Conservation (phyloP, 179 eudicot species). For the Corrigiola litoralis region DNA sequence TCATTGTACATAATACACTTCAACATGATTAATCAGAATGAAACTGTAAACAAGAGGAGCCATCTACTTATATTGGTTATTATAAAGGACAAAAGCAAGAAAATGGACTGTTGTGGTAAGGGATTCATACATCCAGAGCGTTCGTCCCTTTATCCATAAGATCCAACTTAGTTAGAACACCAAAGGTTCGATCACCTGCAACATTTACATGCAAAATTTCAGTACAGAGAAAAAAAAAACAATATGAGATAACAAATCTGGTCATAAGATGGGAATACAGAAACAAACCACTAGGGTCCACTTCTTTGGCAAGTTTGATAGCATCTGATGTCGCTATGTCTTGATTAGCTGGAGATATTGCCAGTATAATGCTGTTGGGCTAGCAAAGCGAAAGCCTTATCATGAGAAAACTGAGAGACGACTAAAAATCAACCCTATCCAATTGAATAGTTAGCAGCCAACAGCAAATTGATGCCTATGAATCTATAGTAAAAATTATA, state of each 20-base stretch:
- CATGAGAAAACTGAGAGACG: slow-evolving; percentile 3
- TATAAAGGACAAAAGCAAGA: not conserved
- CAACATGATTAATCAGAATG: not conserved
- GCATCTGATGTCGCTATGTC: slow-evolving; percentile 99
- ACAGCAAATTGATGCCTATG: not conserved
- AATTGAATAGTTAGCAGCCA: not conserved
- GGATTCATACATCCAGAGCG: slow-evolving; percentile 69
- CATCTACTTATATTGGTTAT: not conserved
- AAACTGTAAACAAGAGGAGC: not conserved
- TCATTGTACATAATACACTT: no score
- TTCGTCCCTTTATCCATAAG: slow-evolving; percentile 99
- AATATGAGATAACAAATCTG: not conserved
- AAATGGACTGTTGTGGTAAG: slow-evolving; percentile 7
- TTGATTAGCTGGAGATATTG: slow-evolving; percentile 98
- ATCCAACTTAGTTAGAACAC: slow-evolving; percentile 88
- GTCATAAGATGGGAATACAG: not conserved
- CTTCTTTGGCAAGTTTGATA: slow-evolving; percentile 85
- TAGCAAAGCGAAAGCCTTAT: slow-evolving; percentile 26
- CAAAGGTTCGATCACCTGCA: slow-evolving; percentile 92
- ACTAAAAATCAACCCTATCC: not conserved
- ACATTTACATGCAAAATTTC: slow-evolving; percentile 12
- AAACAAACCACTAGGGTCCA: slow-evolving; percentile 67
- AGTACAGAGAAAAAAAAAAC: not conserved
- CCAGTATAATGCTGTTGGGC: slow-evolving; percentile 88
- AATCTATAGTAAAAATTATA: no score